Evolutionary conservation across 805 yeast species (phyloP).

Genomic region (Sungouiozyma ichnusensis): DNA sequence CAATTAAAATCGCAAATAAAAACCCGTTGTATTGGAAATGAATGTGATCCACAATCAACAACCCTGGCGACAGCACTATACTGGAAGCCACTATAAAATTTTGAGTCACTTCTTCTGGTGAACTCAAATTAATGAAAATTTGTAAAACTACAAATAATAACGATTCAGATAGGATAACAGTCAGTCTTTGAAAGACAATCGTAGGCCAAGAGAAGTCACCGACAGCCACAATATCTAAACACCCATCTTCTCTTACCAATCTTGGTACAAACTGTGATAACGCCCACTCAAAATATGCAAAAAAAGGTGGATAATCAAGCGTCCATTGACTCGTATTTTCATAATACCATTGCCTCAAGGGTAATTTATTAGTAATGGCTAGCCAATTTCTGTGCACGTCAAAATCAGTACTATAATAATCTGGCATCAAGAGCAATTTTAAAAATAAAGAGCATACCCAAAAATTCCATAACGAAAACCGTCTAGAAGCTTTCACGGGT

Average conservation of each 20-base stretch:
- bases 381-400: conserved; percentile 98
- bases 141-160: conserved; percentile 62
- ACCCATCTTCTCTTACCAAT: conserved; percentile 58
- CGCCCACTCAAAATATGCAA: conserved; percentile 88
- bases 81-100: conserved; percentile 74
- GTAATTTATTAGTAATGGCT: conserved; percentile 73
- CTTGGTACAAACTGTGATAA: conserved; percentile 63
- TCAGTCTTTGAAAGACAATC: conserved; percentile 64
- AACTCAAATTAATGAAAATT: conserved; percentile 49
- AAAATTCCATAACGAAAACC: conserved; percentile 50
- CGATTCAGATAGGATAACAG: conserved; percentile 72
- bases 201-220: conserved; percentile 75
- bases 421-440: conserved; percentile 56
- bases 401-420: conserved; percentile 90
- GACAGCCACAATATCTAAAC: conserved; percentile 53
- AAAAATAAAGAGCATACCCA: conserved; percentile 54
- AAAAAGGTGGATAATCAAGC: conserved; percentile 93
- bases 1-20: conserved; percentile 73
- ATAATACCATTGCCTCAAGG: conserved; percentile 70
- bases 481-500: too few relatives aligned
- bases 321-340: conserved; percentile 85
- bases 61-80: conserved; percentile 78
- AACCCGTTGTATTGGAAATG: conserved; percentile 97
- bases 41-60: conserved; percentile 84
- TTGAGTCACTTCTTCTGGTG: conserved; percentile 29